phyloP scores from a whole-genome alignment of 805 yeast species.

The Yarrowia sp. region DNA sequence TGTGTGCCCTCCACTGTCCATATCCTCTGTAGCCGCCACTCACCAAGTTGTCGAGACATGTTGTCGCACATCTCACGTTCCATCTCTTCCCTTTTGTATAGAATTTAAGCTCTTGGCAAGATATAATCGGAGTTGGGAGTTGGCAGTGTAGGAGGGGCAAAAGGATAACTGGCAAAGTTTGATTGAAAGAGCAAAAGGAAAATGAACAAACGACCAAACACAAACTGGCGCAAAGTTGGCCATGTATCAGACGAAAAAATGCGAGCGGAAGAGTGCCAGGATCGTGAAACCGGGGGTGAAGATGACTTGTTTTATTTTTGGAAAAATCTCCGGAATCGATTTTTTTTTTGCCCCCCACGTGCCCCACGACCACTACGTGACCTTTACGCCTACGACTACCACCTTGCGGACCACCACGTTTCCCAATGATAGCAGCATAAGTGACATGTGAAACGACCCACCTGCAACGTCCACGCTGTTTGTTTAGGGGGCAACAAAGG shows the following conservation, averaged over 20 bases:
- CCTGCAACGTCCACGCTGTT: conserved; percentile 3
- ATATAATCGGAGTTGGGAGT: conserved; percentile 12
- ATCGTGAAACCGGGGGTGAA: background rate
- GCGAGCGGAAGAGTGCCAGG: background rate
- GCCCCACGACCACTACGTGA: background rate
- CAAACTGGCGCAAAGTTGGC: background rate
- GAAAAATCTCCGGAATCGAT: too few relatives aligned
- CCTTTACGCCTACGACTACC: background rate
- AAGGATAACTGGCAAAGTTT: background rate
- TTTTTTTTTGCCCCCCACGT: background rate
- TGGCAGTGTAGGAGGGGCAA: conserved; percentile 24
- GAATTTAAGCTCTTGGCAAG: conserved; percentile 6
- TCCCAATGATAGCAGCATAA: background rate
- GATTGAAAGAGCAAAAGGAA: conserved; percentile 12
- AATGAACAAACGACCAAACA: background rate
- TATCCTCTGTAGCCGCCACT: background rate
- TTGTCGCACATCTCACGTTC: conserved; percentile 6
- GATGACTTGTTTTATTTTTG: background rate
- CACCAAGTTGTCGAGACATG: conserved; percentile 26
- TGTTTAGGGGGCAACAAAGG: conserved; percentile 16
- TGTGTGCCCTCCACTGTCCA: too few relatives aligned
- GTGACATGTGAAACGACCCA: conserved; percentile 20
- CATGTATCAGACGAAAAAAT: background rate
- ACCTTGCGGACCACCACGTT: too few relatives aligned
- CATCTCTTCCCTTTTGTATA: conserved; percentile 18